A percentile compares a stretch with the other conserved stretches of the same genome.
Evolutionary conservation across 2,329 filamentous ascomycete species (phyloP).

Genomic region (Blastomyces parvus): DNA sequence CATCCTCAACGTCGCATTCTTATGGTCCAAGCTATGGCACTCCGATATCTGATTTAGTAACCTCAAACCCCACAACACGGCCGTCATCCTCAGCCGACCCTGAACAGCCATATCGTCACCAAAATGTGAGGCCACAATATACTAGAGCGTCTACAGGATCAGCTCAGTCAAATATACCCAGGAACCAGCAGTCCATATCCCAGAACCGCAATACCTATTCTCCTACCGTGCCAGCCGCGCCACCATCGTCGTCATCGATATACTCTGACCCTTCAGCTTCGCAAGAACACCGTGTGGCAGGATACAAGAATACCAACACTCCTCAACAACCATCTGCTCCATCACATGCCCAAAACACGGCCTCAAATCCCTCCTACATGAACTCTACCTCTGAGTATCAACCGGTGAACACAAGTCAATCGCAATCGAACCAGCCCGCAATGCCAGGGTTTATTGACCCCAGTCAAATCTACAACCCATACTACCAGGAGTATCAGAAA

Average conservation of each 20-base stretch:
- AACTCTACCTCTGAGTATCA: background rate
- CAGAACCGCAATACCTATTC: background rate
- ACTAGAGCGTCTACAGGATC: conserved; percentile 6
- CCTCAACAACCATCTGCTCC: background rate
- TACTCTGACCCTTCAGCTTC: background rate
- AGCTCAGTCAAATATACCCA: conserved; percentile 4
- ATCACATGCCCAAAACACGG: background rate
- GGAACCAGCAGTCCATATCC: background rate
- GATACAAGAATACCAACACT: background rate
- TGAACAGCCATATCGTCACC: background rate
- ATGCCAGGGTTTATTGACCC: conserved; percentile 43
- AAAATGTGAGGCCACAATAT: conserved; percentile 7
- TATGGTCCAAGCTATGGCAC: background rate
- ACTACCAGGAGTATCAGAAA: conserved; percentile 40
- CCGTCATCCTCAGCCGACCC: background rate
- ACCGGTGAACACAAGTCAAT: background rate
- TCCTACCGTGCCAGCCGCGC: background rate
- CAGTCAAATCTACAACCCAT: conserved; percentile 46
- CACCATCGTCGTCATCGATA: background rate
- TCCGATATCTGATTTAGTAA: background rate
- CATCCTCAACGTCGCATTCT: conserved; percentile 4
- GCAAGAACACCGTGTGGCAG: background rate
- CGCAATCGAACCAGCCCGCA: conserved; percentile 8
- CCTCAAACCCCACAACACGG: background rate
- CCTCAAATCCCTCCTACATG: background rate